Base-by-base conservation (phyloP, 2,329 filamentous ascomycete species). In the Colletotrichum chrysophilum region DNA sequence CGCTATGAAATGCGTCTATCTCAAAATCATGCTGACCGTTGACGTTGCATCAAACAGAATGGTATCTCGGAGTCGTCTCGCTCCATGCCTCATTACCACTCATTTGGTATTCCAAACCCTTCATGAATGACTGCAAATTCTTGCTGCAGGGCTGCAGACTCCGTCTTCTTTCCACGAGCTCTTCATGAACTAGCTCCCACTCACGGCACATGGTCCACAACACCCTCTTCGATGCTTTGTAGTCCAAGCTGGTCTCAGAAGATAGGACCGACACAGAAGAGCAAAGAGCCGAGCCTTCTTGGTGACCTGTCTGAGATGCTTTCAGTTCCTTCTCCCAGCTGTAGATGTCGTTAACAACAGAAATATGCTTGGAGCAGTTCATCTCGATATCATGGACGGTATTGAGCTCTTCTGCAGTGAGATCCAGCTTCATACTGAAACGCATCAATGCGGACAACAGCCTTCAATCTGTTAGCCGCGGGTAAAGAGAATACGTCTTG, bases 281-380 rank as follows among this genome's bases (percentile, higher is more conserved):
- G 26, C 67, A 70, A 12, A 70, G 16, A 5, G 43, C 43, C 4
- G 67, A 70, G 18, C 67, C 67, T 36, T 70, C 67, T 26, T 30
- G 8, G 2, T 48, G 43, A 21, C 38, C 67, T 12, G 16, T 55
- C 21, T n/a, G 34, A 18, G 55, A 43, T 30, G 38, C 28, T 2
- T 21, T 43, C 2, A 70, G 36, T 74, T 87, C 85, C 77, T 87
- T 87, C n/a, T 86, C 84, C 58, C 73, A 87, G 75, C 81, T 83
- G 70, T 78, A 84, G 73, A 87, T 86, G 74, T 87, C 85, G 78
- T 87, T 87, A 32, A 87, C 78, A 7, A 87, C 77, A 4, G 84
- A 83, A 58, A 87, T 79, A 60, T 87, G 86, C 74, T 83, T 83
- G 6, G 81, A 77, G 72, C 80, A 84, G 73, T 84, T 85, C 34